Conservation (phyloP, 805 yeast genomes). For the Cyberlindnera maclurae region DNA sequence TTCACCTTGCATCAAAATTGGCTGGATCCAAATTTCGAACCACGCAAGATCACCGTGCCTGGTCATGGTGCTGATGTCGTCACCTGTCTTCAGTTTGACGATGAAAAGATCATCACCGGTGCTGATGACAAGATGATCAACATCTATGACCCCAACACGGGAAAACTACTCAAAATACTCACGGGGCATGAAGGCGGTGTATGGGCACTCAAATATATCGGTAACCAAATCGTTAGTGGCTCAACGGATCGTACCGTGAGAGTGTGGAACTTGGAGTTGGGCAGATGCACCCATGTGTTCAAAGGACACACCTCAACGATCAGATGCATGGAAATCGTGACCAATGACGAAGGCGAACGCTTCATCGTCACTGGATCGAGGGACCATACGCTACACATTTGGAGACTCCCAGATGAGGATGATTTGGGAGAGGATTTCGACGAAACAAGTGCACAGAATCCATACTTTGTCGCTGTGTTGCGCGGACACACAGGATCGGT, state of each 20-base stretch:
- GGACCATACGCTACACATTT: slow-evolving; percentile 75
- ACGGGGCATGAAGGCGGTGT: slow-evolving; percentile 96
- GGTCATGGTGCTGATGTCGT: slow-evolving; percentile 81
- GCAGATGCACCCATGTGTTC: slow-evolving; percentile 84
- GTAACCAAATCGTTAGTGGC: slow-evolving; percentile 82
- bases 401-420: slow-evolving; percentile 61
- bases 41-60: slow-evolving; percentile 56
- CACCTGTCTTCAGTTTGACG: slow-evolving; percentile 91
- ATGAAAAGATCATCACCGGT: slow-evolving; percentile 84
- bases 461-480: slow-evolving; percentile 61
- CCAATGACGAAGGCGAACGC: slow-evolving; percentile 63
- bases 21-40: slow-evolving; percentile 68
- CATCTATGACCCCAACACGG: slow-evolving; percentile 72
- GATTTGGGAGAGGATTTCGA: slow-evolving; percentile 26
- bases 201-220: slow-evolving; percentile 91
- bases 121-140: slow-evolving; percentile 82
- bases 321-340: slow-evolving; percentile 78
- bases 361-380: slow-evolving; percentile 83
- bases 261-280: slow-evolving; percentile 84
- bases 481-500: slow-evolving; percentile 77
- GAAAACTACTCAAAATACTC: slow-evolving; percentile 53
- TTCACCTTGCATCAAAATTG: slow-evolving; percentile 47
- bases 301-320: slow-evolving; percentile 91
- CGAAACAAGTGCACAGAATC: slow-evolving; percentile 33
- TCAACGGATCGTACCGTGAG: slow-evolving; percentile 92